These are phyloP conservation scores for Micromonas pusilla DNA, from an alignment of 139 green algal species.

Conservation along the genomic window DNA sequence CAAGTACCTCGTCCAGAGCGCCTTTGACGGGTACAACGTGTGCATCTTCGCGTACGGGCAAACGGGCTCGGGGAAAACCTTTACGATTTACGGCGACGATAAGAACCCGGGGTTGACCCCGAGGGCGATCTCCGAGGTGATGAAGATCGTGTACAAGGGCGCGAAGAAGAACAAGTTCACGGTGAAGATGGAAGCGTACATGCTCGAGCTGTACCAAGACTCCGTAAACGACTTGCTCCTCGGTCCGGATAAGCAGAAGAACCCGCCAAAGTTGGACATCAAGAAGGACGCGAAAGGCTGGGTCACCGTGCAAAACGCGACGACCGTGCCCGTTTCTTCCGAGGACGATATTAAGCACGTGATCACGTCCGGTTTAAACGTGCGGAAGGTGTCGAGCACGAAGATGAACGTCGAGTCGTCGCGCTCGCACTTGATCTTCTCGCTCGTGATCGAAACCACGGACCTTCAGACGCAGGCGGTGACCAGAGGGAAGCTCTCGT, in stretches of 20 bases:
- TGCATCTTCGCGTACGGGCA: constrained; percentile 81
- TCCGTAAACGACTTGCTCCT: constrained; percentile 78
- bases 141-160: constrained; percentile 64
- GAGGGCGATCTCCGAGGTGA: constrained; percentile 81
- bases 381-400: constrained; percentile 22
- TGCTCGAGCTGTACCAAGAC: constrained; percentile 96
- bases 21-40: constrained; percentile 86
- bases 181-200: constrained; percentile 69
- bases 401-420: constrained; percentile 46
- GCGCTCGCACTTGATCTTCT: constrained; percentile 87
- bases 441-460: constrained; percentile 79
- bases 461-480: constrained; percentile 91
- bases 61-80: constrained; percentile 63
- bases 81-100: constrained; percentile 57
- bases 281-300: constrained; percentile 95
- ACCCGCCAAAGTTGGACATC: constrained; percentile 81
- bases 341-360: constrained; percentile 33
- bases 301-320: constrained; percentile 80
- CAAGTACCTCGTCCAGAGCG: constrained; percentile 87
- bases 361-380: constrained; percentile 34
- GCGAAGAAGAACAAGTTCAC: constrained; percentile 59
- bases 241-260: constrained; percentile 30
- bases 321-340: constrained; percentile 42
- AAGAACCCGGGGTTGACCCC: constrained; percentile 73
- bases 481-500: constrained; percentile 81